Evolutionary conservation across 805 yeast species (phyloP).

Genomic region (Starmerella lactis-condensi): DNA sequence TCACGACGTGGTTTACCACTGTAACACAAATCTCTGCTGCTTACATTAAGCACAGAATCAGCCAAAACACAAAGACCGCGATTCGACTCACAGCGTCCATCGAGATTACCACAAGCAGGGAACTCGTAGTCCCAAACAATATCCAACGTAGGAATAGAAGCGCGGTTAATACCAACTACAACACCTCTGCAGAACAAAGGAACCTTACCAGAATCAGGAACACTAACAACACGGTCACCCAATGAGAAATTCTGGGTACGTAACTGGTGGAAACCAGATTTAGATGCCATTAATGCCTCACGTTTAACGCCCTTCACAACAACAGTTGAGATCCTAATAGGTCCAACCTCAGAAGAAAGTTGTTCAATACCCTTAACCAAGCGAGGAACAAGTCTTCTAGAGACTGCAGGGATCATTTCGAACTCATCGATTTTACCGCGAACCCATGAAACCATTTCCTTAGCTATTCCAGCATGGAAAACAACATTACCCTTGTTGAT

Average conservation of each 20-base stretch:
- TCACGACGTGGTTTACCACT: conserved; percentile 40
- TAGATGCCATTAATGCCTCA: conserved; percentile 61
- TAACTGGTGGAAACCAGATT: conserved; percentile 49
- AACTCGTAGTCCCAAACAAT: conserved; percentile 71
- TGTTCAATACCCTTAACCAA: conserved; percentile 52
- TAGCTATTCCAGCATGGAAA: conserved; percentile 18
- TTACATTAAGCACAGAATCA: conserved; percentile 58
- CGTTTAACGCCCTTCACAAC: conserved; percentile 65
- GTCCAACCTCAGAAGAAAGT: conserved; percentile 20
- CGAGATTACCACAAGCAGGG: conserved; percentile 64
- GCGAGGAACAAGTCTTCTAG: conserved; percentile 55
- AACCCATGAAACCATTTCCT: conserved; percentile 28
- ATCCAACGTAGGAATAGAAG: conserved; percentile 39
- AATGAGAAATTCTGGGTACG: conserved; percentile 58
- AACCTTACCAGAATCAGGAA: conserved; percentile 73
- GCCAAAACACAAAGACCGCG: conserved; percentile 77
- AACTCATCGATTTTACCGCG: conserved; percentile 29
- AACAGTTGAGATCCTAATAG: conserved; percentile 27
- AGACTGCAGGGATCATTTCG: conserved; percentile 49
- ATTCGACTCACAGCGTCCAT: conserved; percentile 54
- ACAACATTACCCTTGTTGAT: conserved; percentile 8
- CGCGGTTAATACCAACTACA: conserved; percentile 44
- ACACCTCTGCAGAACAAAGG: conserved; percentile 81
- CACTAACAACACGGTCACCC: conserved; percentile 80
- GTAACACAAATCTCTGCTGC: conserved; percentile 55